Percentiles rank a stretch among this genome's conserved stretches.
Evolutionary conservation across 768 basidiomycete species (phyloP).

Genomic region (Floccularia luteovirens): DNA sequence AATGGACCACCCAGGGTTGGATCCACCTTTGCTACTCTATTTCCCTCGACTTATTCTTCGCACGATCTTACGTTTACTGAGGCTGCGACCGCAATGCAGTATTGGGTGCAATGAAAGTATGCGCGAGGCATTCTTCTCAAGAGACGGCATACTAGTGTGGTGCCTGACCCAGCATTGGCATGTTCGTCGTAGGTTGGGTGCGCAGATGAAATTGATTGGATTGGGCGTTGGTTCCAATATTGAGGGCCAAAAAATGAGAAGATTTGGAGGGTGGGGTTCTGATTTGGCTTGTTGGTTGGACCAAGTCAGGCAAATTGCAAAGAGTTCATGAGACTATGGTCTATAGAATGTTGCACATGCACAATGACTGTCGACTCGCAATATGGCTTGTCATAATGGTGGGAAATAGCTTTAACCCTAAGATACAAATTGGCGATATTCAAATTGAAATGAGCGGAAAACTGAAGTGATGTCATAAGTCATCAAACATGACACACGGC

Average conservation of each 20-base stretch:
- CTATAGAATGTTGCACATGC: too few relatives aligned
- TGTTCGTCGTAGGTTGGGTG: conserved; percentile 16
- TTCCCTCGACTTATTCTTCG: conserved; percentile 50
- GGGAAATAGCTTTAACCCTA: too few relatives aligned
- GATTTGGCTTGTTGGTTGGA: conserved; percentile 33
- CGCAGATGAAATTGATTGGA: conserved; percentile 22
- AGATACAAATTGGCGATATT: too few relatives aligned
- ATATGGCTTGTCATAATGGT: too few relatives aligned
- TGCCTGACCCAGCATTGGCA: conserved; percentile 33
- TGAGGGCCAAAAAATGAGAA: conserved; percentile 28
- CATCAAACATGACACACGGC: too few relatives aligned
- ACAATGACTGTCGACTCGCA: too few relatives aligned
- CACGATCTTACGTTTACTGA: conserved; percentile 39
- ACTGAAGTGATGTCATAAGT: too few relatives aligned
- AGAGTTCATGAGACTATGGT: too few relatives aligned
- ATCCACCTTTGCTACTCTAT: conserved; percentile 55
- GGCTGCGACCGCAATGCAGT: conserved; percentile 29
- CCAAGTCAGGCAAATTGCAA: conserved; percentile 22
- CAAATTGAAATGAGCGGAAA: too few relatives aligned
- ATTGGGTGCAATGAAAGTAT: conserved; percentile 40
- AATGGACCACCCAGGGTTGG: conserved; percentile 43
- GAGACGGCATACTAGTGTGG: conserved; percentile 46
- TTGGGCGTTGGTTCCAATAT: conserved; percentile 20
- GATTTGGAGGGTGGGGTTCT: conserved; percentile 43
- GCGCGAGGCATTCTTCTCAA: conserved; percentile 33